Conservation (phyloP, 768 basidiomycete species). For the Rhodosporidiobolus sp. region DNA sequence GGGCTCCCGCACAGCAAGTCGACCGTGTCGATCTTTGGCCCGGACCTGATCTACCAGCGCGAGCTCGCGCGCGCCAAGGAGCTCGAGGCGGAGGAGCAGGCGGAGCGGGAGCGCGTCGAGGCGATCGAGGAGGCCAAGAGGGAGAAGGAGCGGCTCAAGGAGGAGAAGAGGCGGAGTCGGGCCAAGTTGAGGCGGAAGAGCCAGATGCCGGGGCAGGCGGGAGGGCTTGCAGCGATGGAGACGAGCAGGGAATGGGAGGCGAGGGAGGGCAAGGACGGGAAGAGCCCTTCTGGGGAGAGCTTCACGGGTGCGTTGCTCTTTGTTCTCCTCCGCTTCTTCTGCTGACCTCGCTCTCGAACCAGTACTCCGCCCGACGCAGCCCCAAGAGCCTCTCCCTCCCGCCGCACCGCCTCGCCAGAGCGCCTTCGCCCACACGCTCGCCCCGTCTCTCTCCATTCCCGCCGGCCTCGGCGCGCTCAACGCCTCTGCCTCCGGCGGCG, state of each 20-base stretch:
- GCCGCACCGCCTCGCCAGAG: background rate
- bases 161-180: constrained; percentile 14
- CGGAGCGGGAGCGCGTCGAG: constrained; percentile 21
- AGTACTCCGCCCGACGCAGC: too few relatives aligned
- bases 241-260: background rate
- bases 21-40: constrained; percentile 32
- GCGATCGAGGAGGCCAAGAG: background rate
- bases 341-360: too few relatives aligned
- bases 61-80: constrained; percentile 15
- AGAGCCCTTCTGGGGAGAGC: background rate
- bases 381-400: background rate
- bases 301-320: background rate
- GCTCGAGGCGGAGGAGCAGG: constrained; percentile 24
- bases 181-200: constrained; percentile 15
- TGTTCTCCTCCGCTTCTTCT: background rate
- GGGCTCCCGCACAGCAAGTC: background rate
- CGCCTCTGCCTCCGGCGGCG: background rate
- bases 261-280: too few relatives aligned
- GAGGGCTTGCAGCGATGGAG: background rate
- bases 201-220: background rate
- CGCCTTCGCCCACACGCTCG: background rate
- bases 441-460: constrained; percentile 35
- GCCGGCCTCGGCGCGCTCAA: background rate
- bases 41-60: constrained; percentile 35
- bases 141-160: constrained; percentile 11